Conservation (phyloP, 1,284 basidiomycete species). For the Singerocomus inundabilis region DNA sequence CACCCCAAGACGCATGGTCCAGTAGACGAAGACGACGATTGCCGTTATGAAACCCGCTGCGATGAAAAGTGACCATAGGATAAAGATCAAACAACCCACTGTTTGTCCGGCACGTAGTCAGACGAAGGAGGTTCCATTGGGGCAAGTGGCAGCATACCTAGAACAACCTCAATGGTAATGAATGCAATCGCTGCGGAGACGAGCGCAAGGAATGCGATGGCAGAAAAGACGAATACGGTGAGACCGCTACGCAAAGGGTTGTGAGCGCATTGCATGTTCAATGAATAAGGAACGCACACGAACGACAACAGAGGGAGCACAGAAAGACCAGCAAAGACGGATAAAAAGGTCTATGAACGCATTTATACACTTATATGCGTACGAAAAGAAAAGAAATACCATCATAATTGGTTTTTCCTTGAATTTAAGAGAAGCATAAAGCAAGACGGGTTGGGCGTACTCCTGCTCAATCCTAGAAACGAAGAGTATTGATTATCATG, state of each 20-base stretch:
- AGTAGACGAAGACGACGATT: slow-evolving; percentile 31
- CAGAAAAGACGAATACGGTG: slow-evolving; percentile 32
- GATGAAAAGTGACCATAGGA: slow-evolving; percentile 29
- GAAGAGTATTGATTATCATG: neutral
- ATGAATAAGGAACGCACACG: slow-evolving; percentile 26
- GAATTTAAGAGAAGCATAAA: slow-evolving; percentile 19
- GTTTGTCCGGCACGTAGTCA: slow-evolving; percentile 2
- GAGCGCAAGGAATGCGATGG: slow-evolving; percentile 33
- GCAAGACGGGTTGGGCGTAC: slow-evolving; percentile 31
- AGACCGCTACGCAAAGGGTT: slow-evolving; percentile 24
- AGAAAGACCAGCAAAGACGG: slow-evolving; percentile 32
- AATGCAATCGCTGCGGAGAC: slow-evolving; percentile 16
- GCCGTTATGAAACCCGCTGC: slow-evolving; percentile 28
- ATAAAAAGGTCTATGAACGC: slow-evolving; percentile 31
- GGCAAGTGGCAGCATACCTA: slow-evolving; percentile 20
- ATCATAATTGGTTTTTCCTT: slow-evolving; percentile 25
- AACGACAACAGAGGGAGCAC: slow-evolving; percentile 36
- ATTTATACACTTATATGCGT: slow-evolving; percentile 8
- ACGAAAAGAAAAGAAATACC: slow-evolving; percentile 14
- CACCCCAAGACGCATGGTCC: slow-evolving; percentile 34
- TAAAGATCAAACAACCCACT: slow-evolving; percentile 24
- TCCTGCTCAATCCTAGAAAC: slow-evolving; percentile 29
- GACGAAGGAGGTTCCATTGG: neutral
- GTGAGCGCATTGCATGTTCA: neutral
- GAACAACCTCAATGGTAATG: slow-evolving; percentile 22